A percentile compares a stretch with the other conserved stretches of the same genome.
Conservation (phyloP, 495 filamentous ascomycete species). For the Hyaloscypha finlandica region DNA sequence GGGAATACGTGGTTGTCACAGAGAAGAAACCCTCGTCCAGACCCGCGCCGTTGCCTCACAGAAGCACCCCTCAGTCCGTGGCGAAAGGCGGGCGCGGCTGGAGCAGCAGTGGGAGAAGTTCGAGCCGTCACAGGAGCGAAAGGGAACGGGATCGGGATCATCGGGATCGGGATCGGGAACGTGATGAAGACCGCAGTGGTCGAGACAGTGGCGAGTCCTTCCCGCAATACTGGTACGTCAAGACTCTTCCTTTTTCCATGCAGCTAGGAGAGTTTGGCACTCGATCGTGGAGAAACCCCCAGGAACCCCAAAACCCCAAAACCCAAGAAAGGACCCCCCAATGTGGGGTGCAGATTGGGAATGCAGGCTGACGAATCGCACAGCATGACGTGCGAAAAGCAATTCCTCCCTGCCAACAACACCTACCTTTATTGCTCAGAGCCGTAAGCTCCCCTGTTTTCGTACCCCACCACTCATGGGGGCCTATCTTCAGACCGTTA, state of each 20-base stretch:
- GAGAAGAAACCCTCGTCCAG: constrained; percentile 28
- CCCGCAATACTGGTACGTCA: constrained; percentile 34
- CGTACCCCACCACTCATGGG: constrained; percentile 8
- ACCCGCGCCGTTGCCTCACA: constrained; percentile 22
- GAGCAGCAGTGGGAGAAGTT: not conserved
- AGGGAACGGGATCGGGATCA: not conserved
- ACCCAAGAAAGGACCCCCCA: constrained; percentile 13
- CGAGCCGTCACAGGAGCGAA: not conserved
- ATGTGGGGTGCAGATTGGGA: constrained; percentile 27
- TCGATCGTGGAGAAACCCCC: constrained; percentile 1
- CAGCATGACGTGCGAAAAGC: constrained; percentile 35
- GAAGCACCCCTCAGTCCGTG: constrained; percentile 23
- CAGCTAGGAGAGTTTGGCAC: constrained; percentile 7
- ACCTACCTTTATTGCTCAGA: constrained; percentile 33
- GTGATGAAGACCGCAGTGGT: constrained; percentile 21
- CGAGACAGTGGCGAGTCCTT: constrained; percentile 33
- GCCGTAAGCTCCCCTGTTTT: constrained; percentile 22
- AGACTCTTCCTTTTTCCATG: constrained; percentile 7
- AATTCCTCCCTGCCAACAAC: constrained; percentile 29
- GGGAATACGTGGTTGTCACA: constrained; percentile 19
- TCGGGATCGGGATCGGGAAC: constrained; percentile 18
- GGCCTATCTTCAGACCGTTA: constrained; percentile 3
- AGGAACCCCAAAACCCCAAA: constrained; percentile 11
- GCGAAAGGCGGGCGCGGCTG: constrained; percentile 16
- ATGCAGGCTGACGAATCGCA: constrained; percentile 26